Conservation (phyloP, 306 rosid species). For the Pterocarpus santalinus region DNA sequence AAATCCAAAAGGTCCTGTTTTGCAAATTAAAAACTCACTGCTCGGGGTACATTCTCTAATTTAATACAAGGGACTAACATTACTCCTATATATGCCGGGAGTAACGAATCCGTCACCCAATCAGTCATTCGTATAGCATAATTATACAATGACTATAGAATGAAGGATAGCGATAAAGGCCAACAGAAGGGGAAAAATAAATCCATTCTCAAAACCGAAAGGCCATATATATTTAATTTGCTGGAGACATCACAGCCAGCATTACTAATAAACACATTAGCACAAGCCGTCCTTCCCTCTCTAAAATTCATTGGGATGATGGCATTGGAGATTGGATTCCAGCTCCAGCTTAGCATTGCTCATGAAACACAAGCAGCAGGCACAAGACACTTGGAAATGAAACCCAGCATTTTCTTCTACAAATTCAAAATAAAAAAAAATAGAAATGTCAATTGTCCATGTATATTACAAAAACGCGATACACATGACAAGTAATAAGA, state of each 20-base stretch:
- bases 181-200: neutral
- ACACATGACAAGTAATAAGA: neutral
- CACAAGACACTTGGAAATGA: slow-evolving; percentile 70
- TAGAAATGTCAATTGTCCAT: neutral
- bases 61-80: too few species aligned
- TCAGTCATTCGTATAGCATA: too few species aligned
- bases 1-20: too few species aligned
- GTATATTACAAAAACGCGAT: neutral
- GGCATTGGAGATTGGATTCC: neutral
- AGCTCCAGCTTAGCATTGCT: slow-evolving; percentile 14
- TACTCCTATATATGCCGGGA: too few species aligned
- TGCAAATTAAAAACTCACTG: too few species aligned
- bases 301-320: slow-evolving; percentile 17
- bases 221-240: neutral
- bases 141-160: neutral
- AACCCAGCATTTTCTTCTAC: slow-evolving; percentile 73
- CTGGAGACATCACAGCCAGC: neutral
- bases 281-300: slow-evolving; percentile 1
- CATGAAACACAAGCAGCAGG: slow-evolving; percentile 70
- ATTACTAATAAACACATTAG: neutral
- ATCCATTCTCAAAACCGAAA: neutral
- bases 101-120: too few species aligned
- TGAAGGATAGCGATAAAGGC: neutral
- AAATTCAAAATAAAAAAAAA: neutral
- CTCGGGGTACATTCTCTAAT: too few species aligned